Evolutionary conservation across 768 basidiomycete genomes (phyloP).

Genomic region (Boletus subparvulus): DNA sequence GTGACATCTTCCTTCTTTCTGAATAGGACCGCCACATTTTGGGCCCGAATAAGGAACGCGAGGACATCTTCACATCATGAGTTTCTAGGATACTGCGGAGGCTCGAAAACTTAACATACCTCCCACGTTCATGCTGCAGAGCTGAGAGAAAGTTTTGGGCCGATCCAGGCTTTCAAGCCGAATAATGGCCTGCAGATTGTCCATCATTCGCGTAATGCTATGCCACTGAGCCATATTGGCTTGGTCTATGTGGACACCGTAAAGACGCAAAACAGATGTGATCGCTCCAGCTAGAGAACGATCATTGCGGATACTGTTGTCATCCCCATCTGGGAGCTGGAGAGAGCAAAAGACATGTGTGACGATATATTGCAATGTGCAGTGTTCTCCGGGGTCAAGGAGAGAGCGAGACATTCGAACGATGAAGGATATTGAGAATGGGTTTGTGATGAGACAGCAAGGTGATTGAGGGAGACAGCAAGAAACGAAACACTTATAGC

Average conservation of each 20-base stretch:
- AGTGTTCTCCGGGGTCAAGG: background rate
- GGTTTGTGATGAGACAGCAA: no score
- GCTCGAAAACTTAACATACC: conserved; percentile 10
- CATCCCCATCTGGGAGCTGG: conserved; percentile 39
- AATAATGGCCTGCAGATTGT: conserved; percentile 15
- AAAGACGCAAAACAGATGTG: conserved; percentile 20
- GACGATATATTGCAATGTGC: conserved; percentile 31
- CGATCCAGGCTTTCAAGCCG: background rate
- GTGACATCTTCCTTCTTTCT: conserved; percentile 29
- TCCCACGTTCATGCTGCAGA: conserved; percentile 19
- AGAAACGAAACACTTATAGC: no score
- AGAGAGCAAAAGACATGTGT: conserved; percentile 46
- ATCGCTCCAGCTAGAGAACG: conserved; percentile 25
- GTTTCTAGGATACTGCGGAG: background rate
- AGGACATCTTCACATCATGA: conserved; percentile 33
- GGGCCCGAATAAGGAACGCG: conserved; percentile 40
- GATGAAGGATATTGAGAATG: background rate
- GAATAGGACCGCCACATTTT: conserved; percentile 49
- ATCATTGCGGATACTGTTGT: conserved; percentile 28
- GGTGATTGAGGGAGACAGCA: no score
- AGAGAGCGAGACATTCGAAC: conserved; percentile 1
- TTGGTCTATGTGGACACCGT: conserved; percentile 4
- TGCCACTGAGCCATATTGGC: conserved; percentile 28
- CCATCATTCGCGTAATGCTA: conserved; percentile 31
- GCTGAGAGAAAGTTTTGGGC: conserved; percentile 16